Conservation (phyloP, 805 yeast genomes). For the Candida loeiensis region DNA sequence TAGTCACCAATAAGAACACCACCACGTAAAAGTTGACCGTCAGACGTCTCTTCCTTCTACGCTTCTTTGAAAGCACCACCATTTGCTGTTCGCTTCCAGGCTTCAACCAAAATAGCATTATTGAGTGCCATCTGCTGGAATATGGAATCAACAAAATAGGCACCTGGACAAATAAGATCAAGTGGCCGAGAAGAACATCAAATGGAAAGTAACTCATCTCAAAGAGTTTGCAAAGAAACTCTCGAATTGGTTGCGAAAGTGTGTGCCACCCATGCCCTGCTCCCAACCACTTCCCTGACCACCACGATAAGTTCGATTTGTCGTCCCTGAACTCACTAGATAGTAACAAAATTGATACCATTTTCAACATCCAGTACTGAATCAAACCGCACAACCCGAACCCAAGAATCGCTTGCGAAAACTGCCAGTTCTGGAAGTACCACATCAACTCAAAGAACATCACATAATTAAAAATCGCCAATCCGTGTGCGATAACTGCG, state of each 20-base stretch:
- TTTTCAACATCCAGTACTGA: slow-evolving; percentile 56
- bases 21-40: slow-evolving; percentile 31
- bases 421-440: slow-evolving; percentile 64
- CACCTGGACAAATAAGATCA: slow-evolving; percentile 52
- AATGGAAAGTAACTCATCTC: slow-evolving; percentile 68
- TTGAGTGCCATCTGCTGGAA: slow-evolving; percentile 63
- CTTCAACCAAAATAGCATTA: slow-evolving; percentile 63
- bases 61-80: slow-evolving; percentile 41
- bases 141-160: slow-evolving; percentile 63
- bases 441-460: slow-evolving; percentile 60
- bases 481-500: slow-evolving; percentile 54
- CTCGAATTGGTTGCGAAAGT: slow-evolving; percentile 62
- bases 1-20: slow-evolving; percentile 29
- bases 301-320: slow-evolving; percentile 66
- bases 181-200: slow-evolving; percentile 59
- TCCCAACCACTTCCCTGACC: slow-evolving; percentile 68
- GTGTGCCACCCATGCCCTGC: slow-evolving; percentile 61
- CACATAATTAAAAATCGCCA: slow-evolving; percentile 52
- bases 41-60: slow-evolving; percentile 37
- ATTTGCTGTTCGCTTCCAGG: slow-evolving; percentile 52
- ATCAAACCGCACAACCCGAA: slow-evolving; percentile 51
- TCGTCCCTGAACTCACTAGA: slow-evolving; percentile 63
- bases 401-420: slow-evolving; percentile 58
- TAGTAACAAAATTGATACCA: slow-evolving; percentile 46
- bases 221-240: slow-evolving; percentile 55